Conservation (phyloP, 495 filamentous ascomycete genomes). For the Penicillium ucsense region DNA sequence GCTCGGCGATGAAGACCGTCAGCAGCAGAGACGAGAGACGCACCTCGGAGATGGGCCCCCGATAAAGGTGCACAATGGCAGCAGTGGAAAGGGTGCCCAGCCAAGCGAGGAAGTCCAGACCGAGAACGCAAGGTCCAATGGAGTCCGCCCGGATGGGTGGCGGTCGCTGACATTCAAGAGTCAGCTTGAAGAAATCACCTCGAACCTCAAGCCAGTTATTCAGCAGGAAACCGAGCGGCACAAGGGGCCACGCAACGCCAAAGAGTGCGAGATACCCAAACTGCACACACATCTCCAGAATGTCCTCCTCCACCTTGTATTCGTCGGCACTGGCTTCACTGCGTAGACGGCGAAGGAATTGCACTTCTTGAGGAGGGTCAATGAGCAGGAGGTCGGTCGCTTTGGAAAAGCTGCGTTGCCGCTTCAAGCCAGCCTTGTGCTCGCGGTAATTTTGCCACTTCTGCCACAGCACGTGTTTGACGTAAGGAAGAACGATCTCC, state of each 20-base stretch:
- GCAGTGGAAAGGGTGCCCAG: slow-evolving; percentile 75
- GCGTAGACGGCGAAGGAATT: slow-evolving; percentile 69
- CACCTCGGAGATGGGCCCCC: slow-evolving; percentile 51
- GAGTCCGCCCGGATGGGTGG: slow-evolving; percentile 82
- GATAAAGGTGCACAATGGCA: slow-evolving; percentile 80
- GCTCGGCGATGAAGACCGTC: slow-evolving; percentile 74
- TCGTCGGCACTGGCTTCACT: slow-evolving; percentile 68
- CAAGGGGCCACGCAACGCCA: slow-evolving; percentile 85
- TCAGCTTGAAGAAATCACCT: slow-evolving; percentile 88
- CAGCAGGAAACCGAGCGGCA: slow-evolving; percentile 73
- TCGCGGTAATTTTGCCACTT: slow-evolving; percentile 32
- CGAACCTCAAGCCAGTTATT: slow-evolving; percentile 96
- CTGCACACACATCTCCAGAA: slow-evolving; percentile 38
- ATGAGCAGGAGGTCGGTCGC: slow-evolving; percentile 21
- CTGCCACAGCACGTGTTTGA: slow-evolving; percentile 50
- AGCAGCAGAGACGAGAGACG: slow-evolving; percentile 63
- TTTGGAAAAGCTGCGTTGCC: slow-evolving; percentile 17
- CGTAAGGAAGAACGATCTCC: slow-evolving; percentile 75
- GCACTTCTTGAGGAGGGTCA: slow-evolving; percentile 58
- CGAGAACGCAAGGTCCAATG: slow-evolving; percentile 84
- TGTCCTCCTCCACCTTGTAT: slow-evolving; percentile 63
- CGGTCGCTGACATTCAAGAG: slow-evolving; percentile 75
- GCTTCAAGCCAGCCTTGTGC: slow-evolving; percentile 5
- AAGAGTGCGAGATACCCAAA: slow-evolving; percentile 79
- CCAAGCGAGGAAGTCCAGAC: slow-evolving; percentile 82